These are phyloP conservation scores for Talaromyces islandicus DNA, from an alignment of 2,329 filamentous ascomycete species.

Conservation along the genomic window DNA sequence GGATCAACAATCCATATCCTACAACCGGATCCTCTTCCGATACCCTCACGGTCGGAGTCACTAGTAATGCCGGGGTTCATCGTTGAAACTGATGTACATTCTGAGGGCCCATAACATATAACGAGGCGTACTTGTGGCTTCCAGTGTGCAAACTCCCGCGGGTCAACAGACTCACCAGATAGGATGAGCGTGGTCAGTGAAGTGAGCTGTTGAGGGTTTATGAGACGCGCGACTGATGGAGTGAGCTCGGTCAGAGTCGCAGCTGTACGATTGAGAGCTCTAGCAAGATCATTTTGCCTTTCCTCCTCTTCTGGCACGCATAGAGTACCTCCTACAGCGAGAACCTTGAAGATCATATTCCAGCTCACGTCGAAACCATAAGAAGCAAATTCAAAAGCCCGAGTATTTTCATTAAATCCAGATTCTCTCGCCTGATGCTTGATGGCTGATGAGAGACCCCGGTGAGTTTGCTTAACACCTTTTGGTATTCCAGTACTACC, in stretches of 20 bases:
- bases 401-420: slow-evolving; percentile 41
- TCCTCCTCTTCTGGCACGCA: slow-evolving; percentile 45
- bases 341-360: slow-evolving; percentile 42
- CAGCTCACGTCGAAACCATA: slow-evolving; percentile 32
- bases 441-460: slow-evolving; percentile 50
- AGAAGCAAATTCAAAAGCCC: slow-evolving; percentile 33
- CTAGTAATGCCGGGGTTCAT: slow-evolving; percentile 22
- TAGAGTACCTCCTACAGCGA: slow-evolving; percentile 46
- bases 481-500: slow-evolving; percentile 6
- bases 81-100: slow-evolving; percentile 28
- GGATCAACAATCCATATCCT: slow-evolving; percentile 36
- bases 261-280: slow-evolving; percentile 41
- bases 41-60: slow-evolving; percentile 25
- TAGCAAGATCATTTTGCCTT: slow-evolving; percentile 37
- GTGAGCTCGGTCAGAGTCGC: slow-evolving; percentile 51
- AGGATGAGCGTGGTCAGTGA: slow-evolving; percentile 25
- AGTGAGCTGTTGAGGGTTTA: too few species aligned
- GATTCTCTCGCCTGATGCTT: slow-evolving; percentile 46
- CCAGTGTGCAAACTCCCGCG: slow-evolving; percentile 39
- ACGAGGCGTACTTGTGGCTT: slow-evolving; percentile 33
- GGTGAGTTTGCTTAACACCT: slow-evolving; percentile 46
- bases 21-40: slow-evolving; percentile 10
- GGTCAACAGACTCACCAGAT: slow-evolving; percentile 37
- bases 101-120: slow-evolving; percentile 39
- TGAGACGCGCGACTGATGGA: slow-evolving; percentile 43